Conservation (phyloP, 2,329 filamentous ascomycete genomes). For the Aureobasidium vineae region DNA sequence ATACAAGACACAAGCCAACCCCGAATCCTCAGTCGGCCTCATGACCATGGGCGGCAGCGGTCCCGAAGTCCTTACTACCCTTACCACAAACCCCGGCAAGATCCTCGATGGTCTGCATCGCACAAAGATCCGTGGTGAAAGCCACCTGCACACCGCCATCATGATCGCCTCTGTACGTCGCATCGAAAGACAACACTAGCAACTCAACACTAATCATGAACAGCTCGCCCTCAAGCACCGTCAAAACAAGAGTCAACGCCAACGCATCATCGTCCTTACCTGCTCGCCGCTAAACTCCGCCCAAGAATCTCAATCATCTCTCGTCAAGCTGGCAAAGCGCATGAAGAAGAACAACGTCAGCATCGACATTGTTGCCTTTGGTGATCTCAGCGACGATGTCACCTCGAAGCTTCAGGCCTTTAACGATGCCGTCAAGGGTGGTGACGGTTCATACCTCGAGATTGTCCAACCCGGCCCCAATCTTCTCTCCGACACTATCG, state of each 20-base stretch:
- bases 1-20: slow-evolving; percentile 90
- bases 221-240: slow-evolving; percentile 96
- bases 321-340: slow-evolving; percentile 88
- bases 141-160: slow-evolving; percentile 88
- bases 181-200: neutral
- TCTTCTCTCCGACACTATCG: slow-evolving; percentile 86
- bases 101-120: slow-evolving; percentile 88
- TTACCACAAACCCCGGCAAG: slow-evolving; percentile 95
- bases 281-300: slow-evolving; percentile 90
- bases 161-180: slow-evolving; percentile 84
- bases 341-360: slow-evolving; percentile 98
- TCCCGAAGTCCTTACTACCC: slow-evolving; percentile 94
- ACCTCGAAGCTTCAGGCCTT: slow-evolving; percentile 89
- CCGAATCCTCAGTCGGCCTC: slow-evolving; percentile 92
- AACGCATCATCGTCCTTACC: slow-evolving; percentile 95
- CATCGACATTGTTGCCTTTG: slow-evolving; percentile 93
- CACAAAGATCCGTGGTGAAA: slow-evolving; percentile 88
- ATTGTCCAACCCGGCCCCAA: slow-evolving; percentile 88
- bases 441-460: slow-evolving; percentile 86
- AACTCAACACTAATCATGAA: neutral
- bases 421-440: slow-evolving; percentile 87
- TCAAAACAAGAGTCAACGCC: slow-evolving; percentile 94
- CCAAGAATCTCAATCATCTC: slow-evolving; percentile 81
- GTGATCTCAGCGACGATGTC: slow-evolving; percentile 85
- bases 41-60: slow-evolving; percentile 99